These are phyloP conservation scores for Penicillium sp. DNA, from an alignment of 2,329 filamentous ascomycete species.

Conservation along the genomic window DNA sequence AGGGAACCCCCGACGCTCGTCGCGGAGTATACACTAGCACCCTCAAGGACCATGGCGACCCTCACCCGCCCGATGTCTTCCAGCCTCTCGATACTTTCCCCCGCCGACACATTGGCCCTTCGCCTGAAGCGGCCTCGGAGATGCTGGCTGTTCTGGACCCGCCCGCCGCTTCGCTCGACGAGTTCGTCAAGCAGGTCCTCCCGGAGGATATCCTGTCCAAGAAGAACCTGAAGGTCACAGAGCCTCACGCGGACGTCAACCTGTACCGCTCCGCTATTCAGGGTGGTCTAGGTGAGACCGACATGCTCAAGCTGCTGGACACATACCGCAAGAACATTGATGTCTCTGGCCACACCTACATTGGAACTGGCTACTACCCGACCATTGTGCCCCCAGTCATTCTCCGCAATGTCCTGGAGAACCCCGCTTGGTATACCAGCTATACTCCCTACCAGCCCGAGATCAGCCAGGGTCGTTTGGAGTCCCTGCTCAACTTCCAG, in stretches of 20 bases:
- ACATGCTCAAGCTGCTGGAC: conserved; percentile 46
- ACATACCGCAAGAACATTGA: conserved; percentile 61
- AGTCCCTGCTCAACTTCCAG: conserved; percentile 94
- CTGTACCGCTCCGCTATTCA: conserved; percentile 43
- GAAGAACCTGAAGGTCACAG: conserved; percentile 63
- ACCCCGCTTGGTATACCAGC: conserved; percentile 95
- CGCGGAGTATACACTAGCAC: conserved; percentile 81
- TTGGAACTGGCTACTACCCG: conserved; percentile 85
- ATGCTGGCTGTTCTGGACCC: conserved; percentile 84
- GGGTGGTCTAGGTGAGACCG: conserved; percentile 52
- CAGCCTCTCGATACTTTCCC: conserved; percentile 67
- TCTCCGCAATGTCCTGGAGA: conserved; percentile 89
- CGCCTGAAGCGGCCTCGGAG: conserved; percentile 67
- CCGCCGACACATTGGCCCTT: conserved; percentile 85
- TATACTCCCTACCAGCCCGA: conserved; percentile 98
- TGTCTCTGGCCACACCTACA: conserved; percentile 67
- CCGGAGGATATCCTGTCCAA: conserved; percentile 76
- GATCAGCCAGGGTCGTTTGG: conserved; percentile 91
- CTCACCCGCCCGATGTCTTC: conserved; percentile 45
- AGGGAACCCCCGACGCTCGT: conserved; percentile 24
- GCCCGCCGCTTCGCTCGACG: conserved; percentile 72
- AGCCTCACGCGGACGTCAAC: conserved; percentile 49
- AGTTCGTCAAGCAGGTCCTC: conserved; percentile 83
- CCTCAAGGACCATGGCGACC: conserved; percentile 76
- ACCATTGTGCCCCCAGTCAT: conserved; percentile 89